Evolutionary conservation across 805 yeast species (phyloP), one percentile per base, ranked within the genome.

Genomic region (Candida qinlingensis): DNA sequence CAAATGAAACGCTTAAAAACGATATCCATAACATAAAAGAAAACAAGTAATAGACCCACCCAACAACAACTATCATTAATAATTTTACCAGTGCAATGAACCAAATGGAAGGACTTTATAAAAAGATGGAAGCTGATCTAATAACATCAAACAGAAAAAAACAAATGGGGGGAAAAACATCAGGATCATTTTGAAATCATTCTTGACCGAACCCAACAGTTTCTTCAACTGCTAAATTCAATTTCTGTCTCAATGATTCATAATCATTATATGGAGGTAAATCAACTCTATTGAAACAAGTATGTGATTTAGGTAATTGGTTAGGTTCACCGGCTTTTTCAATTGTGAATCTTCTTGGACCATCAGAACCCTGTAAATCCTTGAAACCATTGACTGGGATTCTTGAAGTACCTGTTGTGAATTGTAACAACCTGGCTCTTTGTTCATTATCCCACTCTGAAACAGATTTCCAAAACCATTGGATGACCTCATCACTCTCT

Each of bases 161-260:
- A 11, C 37, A 28, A 5, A 35, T 7, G 13, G 13, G 25, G 19
- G 19, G 19, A 19, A 19, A 19, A 19, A 19, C 19, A 19, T 19
- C 19, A 19, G 19, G 3, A 19, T 19, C 19, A 19, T 19, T 19
- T 19, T 19, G 19, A 19, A 19, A 19, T 49, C 46, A 92, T 75
- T 94, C 99, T 73, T 94, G 98, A 51, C 99, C 99, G 66, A 94
- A 94, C 43, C 99, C 99, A 65, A 94, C 94, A 12, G 99, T 94
- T 72, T 94, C 98, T 69, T 94, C 99, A 37, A 94, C 98, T 31
- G 99, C 99, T 67, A 92, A 76, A 35, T 96, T 85, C 61, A 94
- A 77, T 69, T 94, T 94, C 70, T 89, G 94, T 63, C 81, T 88
- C 76, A 94, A 71, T 46, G 87, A 75, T 46, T 86, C 96, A 66